Percentiles rank a stretch among this genome's conserved stretches.
These are phyloP conservation scores for Saccharomyces hybrid DNA, from an alignment of 1,139 yeast species.

Conservation along the genomic window DNA sequence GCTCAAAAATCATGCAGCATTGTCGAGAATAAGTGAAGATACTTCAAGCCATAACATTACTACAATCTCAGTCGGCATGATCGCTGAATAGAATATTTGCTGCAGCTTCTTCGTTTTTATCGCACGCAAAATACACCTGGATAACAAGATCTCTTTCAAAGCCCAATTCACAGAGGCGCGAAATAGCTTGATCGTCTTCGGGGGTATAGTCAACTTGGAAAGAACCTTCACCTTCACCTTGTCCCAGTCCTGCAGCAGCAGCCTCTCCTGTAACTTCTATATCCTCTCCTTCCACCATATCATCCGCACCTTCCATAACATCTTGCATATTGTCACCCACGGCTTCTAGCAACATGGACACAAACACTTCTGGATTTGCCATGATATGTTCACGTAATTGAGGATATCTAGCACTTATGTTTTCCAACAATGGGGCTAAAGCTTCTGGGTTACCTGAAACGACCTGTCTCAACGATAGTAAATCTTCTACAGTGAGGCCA, in stretches of 20 bases:
- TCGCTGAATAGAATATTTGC: conserved; percentile 71
- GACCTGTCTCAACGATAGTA: conserved; percentile 66
- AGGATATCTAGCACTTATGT: conserved; percentile 77
- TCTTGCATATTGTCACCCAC: conserved; percentile 38
- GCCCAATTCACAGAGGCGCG: conserved; percentile 84
- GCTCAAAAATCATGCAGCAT: background rate
- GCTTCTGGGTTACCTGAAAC: conserved; percentile 85
- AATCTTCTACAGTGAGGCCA: conserved; percentile 39
- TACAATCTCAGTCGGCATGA: conserved; percentile 23
- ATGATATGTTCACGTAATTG: conserved; percentile 77
- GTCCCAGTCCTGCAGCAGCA: conserved; percentile 4
- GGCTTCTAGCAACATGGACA: conserved; percentile 61
- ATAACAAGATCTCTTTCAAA: conserved; percentile 81
- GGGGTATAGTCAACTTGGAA: conserved; percentile 44
- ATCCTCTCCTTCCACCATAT: conserved; percentile 3
- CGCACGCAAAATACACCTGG: conserved; percentile 96
- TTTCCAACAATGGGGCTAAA: conserved; percentile 76
- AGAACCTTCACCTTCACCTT: conserved; percentile 26
- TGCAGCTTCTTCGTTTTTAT: conserved; percentile 93
- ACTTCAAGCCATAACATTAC: background rate
- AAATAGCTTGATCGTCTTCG: conserved; percentile 83
- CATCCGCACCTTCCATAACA: conserved; percentile 18
- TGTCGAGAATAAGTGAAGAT: background rate
- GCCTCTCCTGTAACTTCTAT: conserved; percentile 8
- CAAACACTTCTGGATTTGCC: conserved; percentile 79